Base-by-base conservation (phyloP, 2,329 filamentous ascomycete genomes). In the Arthrobotrys sphaeroides region DNA sequence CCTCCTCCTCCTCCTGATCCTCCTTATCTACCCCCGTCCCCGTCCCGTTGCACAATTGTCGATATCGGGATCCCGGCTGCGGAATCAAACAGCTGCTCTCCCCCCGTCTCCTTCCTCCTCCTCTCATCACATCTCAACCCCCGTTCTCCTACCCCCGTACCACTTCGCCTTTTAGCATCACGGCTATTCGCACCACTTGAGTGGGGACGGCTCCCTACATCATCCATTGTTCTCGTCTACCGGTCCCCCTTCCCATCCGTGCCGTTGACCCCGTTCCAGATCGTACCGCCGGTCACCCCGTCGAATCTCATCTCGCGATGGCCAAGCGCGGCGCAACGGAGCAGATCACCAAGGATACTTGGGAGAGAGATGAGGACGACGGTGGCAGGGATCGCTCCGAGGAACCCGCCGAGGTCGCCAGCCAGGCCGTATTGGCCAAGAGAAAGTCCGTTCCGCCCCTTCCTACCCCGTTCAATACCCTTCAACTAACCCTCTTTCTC, bases 321-420 rank as follows among this genome's bases (percentile, higher is more conserved):
- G 73, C 73, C 31, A 77, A 77, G 55, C 73, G 73, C 26, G 67
- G 67, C 22, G 73, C 73, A 47, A 72, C 65, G 20, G 67, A 77
- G 28, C 73, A 77, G 26, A 77, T 77, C 59, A 77, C 73, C 36
- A 77, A 77, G 38, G 73, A 77, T 33, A 61, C 59, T 5, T 77
- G 61, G 60, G 73, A 77, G 33, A 68, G 64, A 38, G 73, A 70
- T 10, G 72, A 75, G 12, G 72, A 75, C 13, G 59, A 69, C 13
- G 65, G 59, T 7, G 43, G 66, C 47, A 70, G 72, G 40, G 72
- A 77, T 55, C 33, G 66, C 24, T 72, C 73, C n/a, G 59, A 65
- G 53, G 73, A 77, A 45, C 73, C 73, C 1, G 59, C 73, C 2
- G 73, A 72, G 26, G 47, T 66, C 22, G 73, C 73, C 31, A 66